Conservation (phyloP, 257 asterid species). For the Plectranthus barbatus region DNA sequence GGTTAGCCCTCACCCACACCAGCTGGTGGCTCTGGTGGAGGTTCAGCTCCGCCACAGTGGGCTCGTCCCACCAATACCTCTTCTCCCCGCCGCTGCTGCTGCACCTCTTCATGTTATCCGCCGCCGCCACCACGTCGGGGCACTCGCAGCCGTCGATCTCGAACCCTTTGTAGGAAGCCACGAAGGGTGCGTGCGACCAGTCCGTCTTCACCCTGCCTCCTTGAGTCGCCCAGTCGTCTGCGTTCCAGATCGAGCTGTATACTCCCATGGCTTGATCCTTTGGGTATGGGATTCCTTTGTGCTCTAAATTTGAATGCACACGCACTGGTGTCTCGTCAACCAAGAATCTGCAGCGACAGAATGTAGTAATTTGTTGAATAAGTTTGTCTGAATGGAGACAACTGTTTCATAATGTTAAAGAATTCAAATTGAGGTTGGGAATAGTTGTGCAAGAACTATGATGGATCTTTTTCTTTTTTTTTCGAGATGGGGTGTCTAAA, state of each 20-base stretch:
- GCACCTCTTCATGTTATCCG: slow-evolving; percentile 41
- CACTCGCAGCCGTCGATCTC: slow-evolving; percentile 54
- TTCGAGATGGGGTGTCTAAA: slow-evolving; percentile 4
- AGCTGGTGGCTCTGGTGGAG: slow-evolving; percentile 85
- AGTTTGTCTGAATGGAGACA: too few species aligned
- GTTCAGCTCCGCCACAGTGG: slow-evolving; percentile 52
- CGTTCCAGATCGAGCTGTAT: slow-evolving; percentile 87
- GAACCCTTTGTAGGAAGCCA: slow-evolving; percentile 61
- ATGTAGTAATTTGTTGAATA: too few species aligned
- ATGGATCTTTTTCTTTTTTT: not conserved
- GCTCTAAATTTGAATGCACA: slow-evolving; percentile 68
- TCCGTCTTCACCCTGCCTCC: slow-evolving; percentile 85
- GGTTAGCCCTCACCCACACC: slow-evolving; percentile 76
- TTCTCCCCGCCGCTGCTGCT: slow-evolving; percentile 32
- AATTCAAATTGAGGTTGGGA: too few species aligned
- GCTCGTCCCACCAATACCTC: slow-evolving; percentile 76
- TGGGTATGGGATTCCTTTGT: slow-evolving; percentile 70
- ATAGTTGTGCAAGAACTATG: too few species aligned
- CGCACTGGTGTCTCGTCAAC: slow-evolving; percentile 87
- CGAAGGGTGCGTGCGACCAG: slow-evolving; percentile 79
- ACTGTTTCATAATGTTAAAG: too few species aligned
- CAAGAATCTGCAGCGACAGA: slow-evolving; percentile 35
- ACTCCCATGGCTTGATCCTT: slow-evolving; percentile 86
- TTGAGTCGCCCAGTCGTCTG: slow-evolving; percentile 95
- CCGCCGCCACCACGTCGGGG: slow-evolving; percentile 36